These are phyloP conservation scores for Saksenaea vasiformis DNA, from an alignment of 371 early-diverging fungal genomes.

Conservation along the genomic window DNA sequence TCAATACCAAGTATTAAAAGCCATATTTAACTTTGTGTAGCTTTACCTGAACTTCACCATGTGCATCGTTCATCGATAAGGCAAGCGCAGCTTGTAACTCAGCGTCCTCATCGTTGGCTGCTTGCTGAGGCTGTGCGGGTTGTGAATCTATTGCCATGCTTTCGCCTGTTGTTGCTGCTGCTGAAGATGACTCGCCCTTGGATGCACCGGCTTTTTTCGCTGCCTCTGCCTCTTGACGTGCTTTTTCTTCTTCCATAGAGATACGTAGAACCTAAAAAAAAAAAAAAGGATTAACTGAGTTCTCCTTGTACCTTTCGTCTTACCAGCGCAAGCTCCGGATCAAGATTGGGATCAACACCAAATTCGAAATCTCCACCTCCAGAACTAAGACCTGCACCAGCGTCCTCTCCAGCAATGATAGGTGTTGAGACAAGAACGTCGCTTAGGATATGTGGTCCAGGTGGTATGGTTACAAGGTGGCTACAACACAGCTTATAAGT, in stretches of 20 bases:
- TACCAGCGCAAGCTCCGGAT: constrained; percentile 95
- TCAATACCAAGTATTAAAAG: neutral
- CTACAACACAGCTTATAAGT: constrained; percentile 32
- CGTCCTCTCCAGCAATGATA: constrained; percentile 85
- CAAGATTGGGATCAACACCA: constrained; percentile 94
- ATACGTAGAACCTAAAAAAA: constrained; percentile 81
- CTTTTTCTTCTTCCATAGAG: constrained; percentile 96
- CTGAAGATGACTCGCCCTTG: constrained; percentile 41
- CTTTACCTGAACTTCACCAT: constrained; percentile 12
- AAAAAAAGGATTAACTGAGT: neutral
- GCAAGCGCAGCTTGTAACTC: constrained; percentile 54
- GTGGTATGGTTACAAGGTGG: constrained; percentile 92
- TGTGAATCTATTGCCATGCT: constrained; percentile 52
- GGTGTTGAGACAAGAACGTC: constrained; percentile 88
- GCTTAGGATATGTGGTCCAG: constrained; percentile 93
- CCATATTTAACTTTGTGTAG: neutral
- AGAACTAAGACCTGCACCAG: constrained; percentile 65
- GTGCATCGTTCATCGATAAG: constrained; percentile 63
- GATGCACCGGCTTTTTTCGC: constrained; percentile 45
- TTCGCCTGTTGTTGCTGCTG: constrained; percentile 31
- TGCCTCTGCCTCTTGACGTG: constrained; percentile 80
- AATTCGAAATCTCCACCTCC: constrained; percentile 83
- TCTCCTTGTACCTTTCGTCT: neutral
- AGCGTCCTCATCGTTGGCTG: constrained; percentile 46
- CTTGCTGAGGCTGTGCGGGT: constrained; percentile 32